Evolutionary conservation across 2,329 filamentous ascomycete species (phyloP).

Genomic region (Anisogramma anomala): DNA sequence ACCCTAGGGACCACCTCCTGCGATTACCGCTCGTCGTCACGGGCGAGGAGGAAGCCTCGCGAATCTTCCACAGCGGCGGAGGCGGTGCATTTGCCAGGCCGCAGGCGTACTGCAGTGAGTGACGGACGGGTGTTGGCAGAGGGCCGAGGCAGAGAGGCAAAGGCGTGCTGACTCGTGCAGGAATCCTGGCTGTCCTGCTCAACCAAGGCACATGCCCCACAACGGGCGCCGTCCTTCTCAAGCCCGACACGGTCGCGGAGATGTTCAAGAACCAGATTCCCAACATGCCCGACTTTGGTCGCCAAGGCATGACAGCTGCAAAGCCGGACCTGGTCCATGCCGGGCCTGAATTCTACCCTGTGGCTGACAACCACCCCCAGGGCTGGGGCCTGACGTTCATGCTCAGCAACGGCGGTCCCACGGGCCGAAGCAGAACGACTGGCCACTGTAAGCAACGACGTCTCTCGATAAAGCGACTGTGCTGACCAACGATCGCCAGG

Average conservation of each 20-base stretch:
- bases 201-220: constrained; percentile 49
- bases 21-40: constrained; percentile 30
- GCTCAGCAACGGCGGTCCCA: constrained; percentile 32
- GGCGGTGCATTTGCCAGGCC: constrained; percentile 44
- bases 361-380: constrained; percentile 34
- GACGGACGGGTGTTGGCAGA: neutral
- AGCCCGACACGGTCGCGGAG: constrained; percentile 40
- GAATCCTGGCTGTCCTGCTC: constrained; percentile 46
- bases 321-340: constrained; percentile 35
- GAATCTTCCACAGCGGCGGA: constrained; percentile 41
- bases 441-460: constrained; percentile 29
- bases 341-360: constrained; percentile 36
- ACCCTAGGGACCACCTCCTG: constrained; percentile 33
- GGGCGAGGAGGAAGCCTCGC: constrained; percentile 25
- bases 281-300: constrained; percentile 35
- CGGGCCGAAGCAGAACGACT: constrained; percentile 37
- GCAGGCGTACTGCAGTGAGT: constrained; percentile 42
- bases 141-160: no score
- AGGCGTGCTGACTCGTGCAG: constrained; percentile 23
- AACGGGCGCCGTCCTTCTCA: constrained; percentile 41
- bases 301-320: constrained; percentile 29
- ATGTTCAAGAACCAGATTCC: constrained; percentile 54
- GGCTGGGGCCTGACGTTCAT: constrained; percentile 50
- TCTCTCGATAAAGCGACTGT: no score
- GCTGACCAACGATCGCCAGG: constrained; percentile 18